Percentiles rank a stretch among this genome's conserved stretches.
Evolutionary conservation across 306 rosid species (phyloP).

Genomic region (Trifolium pratense): DNA sequence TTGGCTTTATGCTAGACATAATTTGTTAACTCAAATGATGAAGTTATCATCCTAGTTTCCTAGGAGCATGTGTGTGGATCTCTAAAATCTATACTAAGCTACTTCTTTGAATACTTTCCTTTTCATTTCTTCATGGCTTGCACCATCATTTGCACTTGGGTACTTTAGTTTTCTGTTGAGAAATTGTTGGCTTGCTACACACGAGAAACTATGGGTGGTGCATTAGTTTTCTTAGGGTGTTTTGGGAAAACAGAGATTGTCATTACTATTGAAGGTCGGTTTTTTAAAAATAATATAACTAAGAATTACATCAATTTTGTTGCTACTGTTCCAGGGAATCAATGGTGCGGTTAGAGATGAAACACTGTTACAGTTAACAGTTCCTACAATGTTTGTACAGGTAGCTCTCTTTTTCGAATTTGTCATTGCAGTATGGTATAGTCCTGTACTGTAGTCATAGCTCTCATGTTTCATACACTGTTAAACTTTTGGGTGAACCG

Average conservation of each 20-base stretch:
- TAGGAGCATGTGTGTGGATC: neutral
- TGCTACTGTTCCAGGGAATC: constrained; percentile 63
- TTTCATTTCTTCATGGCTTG: constrained; percentile 20
- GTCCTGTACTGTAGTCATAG: neutral
- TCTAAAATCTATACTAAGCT: constrained; percentile 2
- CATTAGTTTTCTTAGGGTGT: constrained; percentile 23
- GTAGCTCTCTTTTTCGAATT: constrained; percentile 46
- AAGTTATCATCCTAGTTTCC: constrained; percentile 12
- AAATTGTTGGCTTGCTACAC: constrained; percentile 11
- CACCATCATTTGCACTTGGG: constrained; percentile 6
- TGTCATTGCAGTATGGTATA: neutral
- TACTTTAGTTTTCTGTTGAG: constrained; percentile 18
- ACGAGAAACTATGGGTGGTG: neutral
- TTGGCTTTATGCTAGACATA: neutral
- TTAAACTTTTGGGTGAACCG: constrained; percentile 13
- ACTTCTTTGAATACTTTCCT: neutral
- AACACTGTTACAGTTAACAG: constrained; percentile 60
- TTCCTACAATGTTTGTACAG: constrained; percentile 91
- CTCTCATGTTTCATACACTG: constrained; percentile 19
- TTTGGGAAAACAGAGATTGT: constrained; percentile 4
- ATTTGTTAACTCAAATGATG: constrained; percentile 5
- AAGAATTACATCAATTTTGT: constrained; percentile 24
- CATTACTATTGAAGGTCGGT: neutral
- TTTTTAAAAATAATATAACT: neutral
- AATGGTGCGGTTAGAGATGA: constrained; percentile 81